Evolutionary conservation across 352 stramenopile species (phyloP).

Genomic region (Bremia lactucae): DNA sequence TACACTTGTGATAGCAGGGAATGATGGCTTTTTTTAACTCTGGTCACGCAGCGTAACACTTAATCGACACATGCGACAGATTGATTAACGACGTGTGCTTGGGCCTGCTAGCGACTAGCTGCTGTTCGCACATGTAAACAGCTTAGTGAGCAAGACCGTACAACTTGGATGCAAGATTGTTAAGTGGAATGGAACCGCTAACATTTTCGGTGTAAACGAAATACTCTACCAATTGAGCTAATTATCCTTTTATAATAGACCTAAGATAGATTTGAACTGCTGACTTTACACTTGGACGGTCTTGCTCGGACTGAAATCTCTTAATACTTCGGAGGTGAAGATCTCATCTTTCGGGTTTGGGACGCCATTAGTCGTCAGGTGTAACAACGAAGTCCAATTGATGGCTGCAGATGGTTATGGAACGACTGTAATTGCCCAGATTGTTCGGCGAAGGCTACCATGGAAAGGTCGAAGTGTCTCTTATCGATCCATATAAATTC

Average conservation of each 20-base stretch:
- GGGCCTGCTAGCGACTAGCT: slow-evolving; percentile 88
- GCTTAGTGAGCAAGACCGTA: slow-evolving; percentile 88
- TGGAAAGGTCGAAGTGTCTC: slow-evolving; percentile 86
- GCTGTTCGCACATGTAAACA: slow-evolving; percentile 78
- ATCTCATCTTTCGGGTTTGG: slow-evolving; percentile 89
- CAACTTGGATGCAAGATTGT: slow-evolving; percentile 82
- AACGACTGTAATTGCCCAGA: slow-evolving; percentile 81
- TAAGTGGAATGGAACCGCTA: slow-evolving; percentile 87
- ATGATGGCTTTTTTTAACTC: slow-evolving; percentile 91
- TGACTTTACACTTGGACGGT: no score
- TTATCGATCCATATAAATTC: slow-evolving; percentile 82
- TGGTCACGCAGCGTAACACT: slow-evolving; percentile 84
- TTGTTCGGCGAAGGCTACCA: slow-evolving; percentile 75
- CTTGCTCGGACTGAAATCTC: no score
- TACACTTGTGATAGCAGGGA: slow-evolving; percentile 82
- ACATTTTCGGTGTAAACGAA: no score
- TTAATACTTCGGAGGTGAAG: slow-evolving; percentile 88
- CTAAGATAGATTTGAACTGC: no score
- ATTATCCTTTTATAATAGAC: no score
- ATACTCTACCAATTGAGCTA: no score
- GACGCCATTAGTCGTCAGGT: slow-evolving; percentile 87
- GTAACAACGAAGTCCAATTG: slow-evolving; percentile 89
- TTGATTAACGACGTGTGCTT: slow-evolving; percentile 87
- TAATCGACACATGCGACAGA: slow-evolving; percentile 73
- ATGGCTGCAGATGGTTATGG: slow-evolving; percentile 81